Base-by-base conservation (phyloP, 768 basidiomycete genomes). In the Suillus cothurnatus region DNA sequence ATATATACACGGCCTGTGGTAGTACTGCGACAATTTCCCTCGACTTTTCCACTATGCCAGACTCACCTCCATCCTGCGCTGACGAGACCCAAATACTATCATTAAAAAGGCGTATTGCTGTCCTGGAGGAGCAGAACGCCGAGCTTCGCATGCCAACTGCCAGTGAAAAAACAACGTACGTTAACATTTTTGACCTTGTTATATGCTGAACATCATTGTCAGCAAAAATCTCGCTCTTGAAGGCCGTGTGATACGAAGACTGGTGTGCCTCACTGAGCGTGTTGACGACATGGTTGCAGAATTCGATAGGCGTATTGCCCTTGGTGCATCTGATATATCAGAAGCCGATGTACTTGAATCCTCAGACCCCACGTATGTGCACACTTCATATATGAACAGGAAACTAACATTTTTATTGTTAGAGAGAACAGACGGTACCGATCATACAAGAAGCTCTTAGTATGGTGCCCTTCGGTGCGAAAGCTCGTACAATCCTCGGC, bases 401-500 rank as follows among this genome's bases (percentile, higher is more conserved):
- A n/a, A 47, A 45, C n/a, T 47, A 12, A n/a, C 3, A 8, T 26
- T 36, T 23, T n/a, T 63, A 4, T 23, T 36, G 2, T 17, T 53
- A 63, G 62, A 53, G 49, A 63, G 21, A 34, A 63, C 4, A 2
- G 39, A 26, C 19, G 26, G 23, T 63, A 63, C 8, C 23, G 43
- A 11, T 26, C 32, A 19, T 63, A 63, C 26, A 56, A 56, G 39
- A n/a, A 63, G n/a, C 52, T 63, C 1, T 5, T 63, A 6, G 7
- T n/a, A 1, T 55, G 49, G 62, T 55, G 53, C 26, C 62, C 62
- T 39, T 63, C 52, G 2, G 49, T 63, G 34, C 26, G 36, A 26
- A 49, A 0, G 14, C 14, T 49, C 3, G 7, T 49, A 3, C 23
- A 49, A 7, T 49, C 47, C 12, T 49, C 47, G 9, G 47, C 47